phyloP scores from a whole-genome alignment of 768 basidiomycete genomes.

The Boletus vermiculosoides region DNA sequence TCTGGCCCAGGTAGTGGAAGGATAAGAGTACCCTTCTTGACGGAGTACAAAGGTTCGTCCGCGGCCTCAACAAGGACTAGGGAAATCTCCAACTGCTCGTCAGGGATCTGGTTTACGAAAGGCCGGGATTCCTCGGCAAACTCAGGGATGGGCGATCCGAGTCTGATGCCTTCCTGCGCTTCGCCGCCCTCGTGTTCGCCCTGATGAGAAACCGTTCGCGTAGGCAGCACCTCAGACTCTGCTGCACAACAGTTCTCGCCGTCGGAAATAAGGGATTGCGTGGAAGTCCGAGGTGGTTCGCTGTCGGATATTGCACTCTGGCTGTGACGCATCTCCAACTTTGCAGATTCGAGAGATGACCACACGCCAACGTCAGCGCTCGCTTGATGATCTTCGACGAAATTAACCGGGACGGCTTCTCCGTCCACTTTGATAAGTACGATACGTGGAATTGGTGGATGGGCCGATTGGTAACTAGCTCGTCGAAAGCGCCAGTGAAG shows the following conservation, averaged over 20 bases:
- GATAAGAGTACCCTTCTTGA: neutral
- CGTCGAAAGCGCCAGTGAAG: neutral
- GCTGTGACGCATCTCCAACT: neutral
- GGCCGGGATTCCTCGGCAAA: neutral
- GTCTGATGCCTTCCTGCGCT: neutral
- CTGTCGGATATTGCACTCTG: neutral
- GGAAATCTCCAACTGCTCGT: neutral
- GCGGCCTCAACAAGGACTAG: neutral
- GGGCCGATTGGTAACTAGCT: neutral
- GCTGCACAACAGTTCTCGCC: neutral
- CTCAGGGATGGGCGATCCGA: neutral
- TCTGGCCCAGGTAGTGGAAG: neutral
- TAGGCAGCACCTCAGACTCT: neutral
- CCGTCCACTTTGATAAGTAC: constrained; percentile 17
- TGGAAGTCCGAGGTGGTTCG: neutral
- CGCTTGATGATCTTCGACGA: constrained; percentile 2
- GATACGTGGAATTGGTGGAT: constrained; percentile 12
- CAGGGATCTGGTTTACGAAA: neutral
- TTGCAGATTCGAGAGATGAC: neutral
- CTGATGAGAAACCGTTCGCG: neutral
- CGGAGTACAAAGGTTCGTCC: neutral
- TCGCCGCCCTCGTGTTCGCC: neutral
- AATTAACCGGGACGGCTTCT: constrained; percentile 6
- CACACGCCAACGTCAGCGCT: neutral
- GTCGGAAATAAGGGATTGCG: neutral